A percentile compares a stretch with the other conserved stretches of the same genome.
These are phyloP conservation scores for Penium margaritaceum DNA, from an alignment of 139 green algal species.

Conservation along the genomic window DNA sequence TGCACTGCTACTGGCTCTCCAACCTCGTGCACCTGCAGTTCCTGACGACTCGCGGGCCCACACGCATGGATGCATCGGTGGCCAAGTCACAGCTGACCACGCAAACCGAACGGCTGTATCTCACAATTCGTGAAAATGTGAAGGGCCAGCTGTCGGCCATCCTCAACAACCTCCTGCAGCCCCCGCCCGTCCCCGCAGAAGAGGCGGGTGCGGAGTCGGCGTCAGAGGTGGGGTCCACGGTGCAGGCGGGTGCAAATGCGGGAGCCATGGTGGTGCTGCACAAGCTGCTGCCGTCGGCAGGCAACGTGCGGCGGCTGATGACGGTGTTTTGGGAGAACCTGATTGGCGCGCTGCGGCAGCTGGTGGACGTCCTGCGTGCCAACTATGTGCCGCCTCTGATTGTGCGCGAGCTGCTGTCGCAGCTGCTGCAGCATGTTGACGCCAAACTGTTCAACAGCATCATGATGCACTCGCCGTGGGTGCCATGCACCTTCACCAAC, in stretches of 20 bases:
- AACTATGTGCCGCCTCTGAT: slow-evolving; percentile 12
- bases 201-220: no score
- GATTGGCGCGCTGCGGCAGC: not conserved
- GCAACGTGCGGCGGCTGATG: slow-evolving; percentile 1
- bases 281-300: not conserved
- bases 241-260: no score
- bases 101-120: not conserved
- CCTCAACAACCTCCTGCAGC: slow-evolving; percentile 4
- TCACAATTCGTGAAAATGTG: not conserved
- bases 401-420: not conserved
- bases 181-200: no score
- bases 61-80: not conserved
- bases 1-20: not conserved
- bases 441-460: slow-evolving; percentile 6
- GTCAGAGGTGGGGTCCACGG: no score
- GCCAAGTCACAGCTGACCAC: not conserved
- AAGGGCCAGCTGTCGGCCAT: not conserved
- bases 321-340: slow-evolving; percentile 2
- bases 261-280: not conserved
- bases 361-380: not conserved
- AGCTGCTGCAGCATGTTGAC: not conserved
- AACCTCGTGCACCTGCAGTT: slow-evolving; percentile 2
- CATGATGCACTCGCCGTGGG: slow-evolving; percentile 1
- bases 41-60: not conserved
- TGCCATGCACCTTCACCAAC: not conserved